phyloP scores from a whole-genome alignment of 169 alveolate species.

The Theileria equi region DNA sequence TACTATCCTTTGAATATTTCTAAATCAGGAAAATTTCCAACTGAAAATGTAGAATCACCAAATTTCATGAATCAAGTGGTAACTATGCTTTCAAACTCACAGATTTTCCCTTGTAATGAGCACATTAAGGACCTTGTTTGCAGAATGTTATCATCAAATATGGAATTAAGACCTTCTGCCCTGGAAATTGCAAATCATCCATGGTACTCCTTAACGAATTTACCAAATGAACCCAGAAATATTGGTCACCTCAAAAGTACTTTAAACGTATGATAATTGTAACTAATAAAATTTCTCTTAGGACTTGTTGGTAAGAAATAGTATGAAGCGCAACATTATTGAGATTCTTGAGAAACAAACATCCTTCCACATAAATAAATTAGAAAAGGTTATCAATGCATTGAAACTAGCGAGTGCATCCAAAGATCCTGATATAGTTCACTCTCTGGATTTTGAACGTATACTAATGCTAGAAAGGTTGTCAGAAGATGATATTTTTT shows the following conservation, averaged over 20 bases:
- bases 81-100: background rate
- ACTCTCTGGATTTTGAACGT: slow-evolving; percentile 2
- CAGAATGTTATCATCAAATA: slow-evolving; percentile 23
- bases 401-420: slow-evolving; percentile 9
- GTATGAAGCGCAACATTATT: slow-evolving; percentile 18
- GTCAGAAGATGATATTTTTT: slow-evolving; percentile 2
- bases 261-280: slow-evolving; percentile 4
- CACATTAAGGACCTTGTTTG: slow-evolving; percentile 34
- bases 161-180: slow-evolving; percentile 42
- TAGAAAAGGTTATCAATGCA: slow-evolving; percentile 35
- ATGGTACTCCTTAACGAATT: slow-evolving; percentile 32
- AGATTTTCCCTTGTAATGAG: slow-evolving; percentile 31
- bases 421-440: slow-evolving; percentile 3
- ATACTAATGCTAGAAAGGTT: slow-evolving; percentile 31
- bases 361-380: slow-evolving; percentile 11
- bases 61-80: slow-evolving; percentile 10
- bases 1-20: background rate
- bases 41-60: slow-evolving; percentile 1
- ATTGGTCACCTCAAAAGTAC: slow-evolving; percentile 7
- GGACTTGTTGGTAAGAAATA: slow-evolving; percentile 15
- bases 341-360: slow-evolving; percentile 35
- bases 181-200: slow-evolving; percentile 47
- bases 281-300: background rate
- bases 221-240: background rate
- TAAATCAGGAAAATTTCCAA: slow-evolving; percentile 17